Base-by-base conservation (phyloP, 768 basidiomycete species). In the Cystofilobasidium capitatum region DNA sequence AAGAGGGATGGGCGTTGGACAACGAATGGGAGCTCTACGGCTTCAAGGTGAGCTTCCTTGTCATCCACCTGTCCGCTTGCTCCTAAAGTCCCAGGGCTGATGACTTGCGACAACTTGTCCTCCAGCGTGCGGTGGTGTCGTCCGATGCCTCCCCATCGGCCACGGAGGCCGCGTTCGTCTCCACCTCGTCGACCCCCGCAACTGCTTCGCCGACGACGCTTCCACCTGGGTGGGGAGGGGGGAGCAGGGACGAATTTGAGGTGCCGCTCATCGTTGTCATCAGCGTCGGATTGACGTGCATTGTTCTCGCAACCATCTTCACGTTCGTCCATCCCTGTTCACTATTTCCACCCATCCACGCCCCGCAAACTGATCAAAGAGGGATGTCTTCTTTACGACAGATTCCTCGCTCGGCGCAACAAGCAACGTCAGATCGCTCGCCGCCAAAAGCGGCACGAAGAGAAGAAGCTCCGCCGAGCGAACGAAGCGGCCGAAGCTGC, bases 261-360 rank as follows among this genome's bases (percentile, higher is more conserved):
- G 26, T 61, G 39, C 59, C 59, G 59, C 44, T 61, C 24, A 61
- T 61, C 59, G 59, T 61, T 20, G 59, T 45, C 39, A 42, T 40
- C 59, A 61, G 59, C 59, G 59, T 61, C 24, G 59, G 39, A 10
- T 22, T 61, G 39, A 33, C 40, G 14, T 45, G 39, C 26, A 45
- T 61, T 39, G 59, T 61, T 13, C 39, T 61, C 39, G 59, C 44
- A 7, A 61, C 59, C 39, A 61, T 61, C 26, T 61, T 61, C 29
- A 61, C 59, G 59, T 61, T 17, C 39, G 59, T 61, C 58, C 29
- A 33, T 20, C 33, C 33, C 29, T 8, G 14, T 59, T 16, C 33
- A 31, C n/a, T 7, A 2, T n/a, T 3, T 40, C 12, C 20, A 4
- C 26, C 36, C n/a, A 22, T 22, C 58, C 58, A 22, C 58, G 8